These are phyloP conservation scores for Elaeis guineensis DNA, from an alignment of 176 grass and related monocot genomes.

Conservation along the genomic window DNA sequence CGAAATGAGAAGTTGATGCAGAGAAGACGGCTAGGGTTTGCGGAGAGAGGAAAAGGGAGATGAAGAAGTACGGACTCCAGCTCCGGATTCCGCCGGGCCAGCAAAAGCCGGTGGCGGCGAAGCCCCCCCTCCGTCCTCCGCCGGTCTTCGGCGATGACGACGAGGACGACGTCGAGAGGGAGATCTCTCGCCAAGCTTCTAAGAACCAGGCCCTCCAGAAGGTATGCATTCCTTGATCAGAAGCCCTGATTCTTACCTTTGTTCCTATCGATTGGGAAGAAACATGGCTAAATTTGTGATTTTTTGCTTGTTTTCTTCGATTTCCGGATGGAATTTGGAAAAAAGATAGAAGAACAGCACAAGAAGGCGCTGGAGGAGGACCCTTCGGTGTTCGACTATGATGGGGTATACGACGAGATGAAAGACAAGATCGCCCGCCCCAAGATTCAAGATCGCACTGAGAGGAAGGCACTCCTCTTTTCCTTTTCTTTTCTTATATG, in stretches of 20 bases:
- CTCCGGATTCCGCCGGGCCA: slow-evolving; percentile 42
- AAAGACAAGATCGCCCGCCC: slow-evolving; percentile 73
- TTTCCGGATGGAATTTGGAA: no score
- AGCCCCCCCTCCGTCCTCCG: slow-evolving; percentile 20
- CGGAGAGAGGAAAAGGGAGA: slow-evolving; percentile 8
- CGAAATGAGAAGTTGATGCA: no score
- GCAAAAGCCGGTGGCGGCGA: slow-evolving; percentile 36
- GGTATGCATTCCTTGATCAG: slow-evolving; percentile 20
- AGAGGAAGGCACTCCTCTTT: slow-evolving; percentile 45
- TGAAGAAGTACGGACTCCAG: slow-evolving; percentile 87
- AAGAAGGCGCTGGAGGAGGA: slow-evolving; percentile 87
- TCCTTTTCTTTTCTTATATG: not conserved
- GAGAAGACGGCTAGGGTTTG: no score
- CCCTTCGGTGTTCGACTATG: slow-evolving; percentile 83
- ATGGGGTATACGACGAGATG: slow-evolving; percentile 87
- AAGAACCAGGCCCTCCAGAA: slow-evolving; percentile 75
- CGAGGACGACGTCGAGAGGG: slow-evolving; percentile 68
- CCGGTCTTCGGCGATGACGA: slow-evolving; percentile 46
- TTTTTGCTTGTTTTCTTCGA: no score
- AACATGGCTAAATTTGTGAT: no score
- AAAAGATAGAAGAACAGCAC: slow-evolving; percentile 75
- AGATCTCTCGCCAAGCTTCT: slow-evolving; percentile 75
- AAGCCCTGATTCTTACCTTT: no score
- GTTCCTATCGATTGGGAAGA: no score
- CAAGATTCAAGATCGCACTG: slow-evolving; percentile 59